Base-by-base conservation (phyloP, 148 eudicot species). In the Drosera capensis region DNA sequence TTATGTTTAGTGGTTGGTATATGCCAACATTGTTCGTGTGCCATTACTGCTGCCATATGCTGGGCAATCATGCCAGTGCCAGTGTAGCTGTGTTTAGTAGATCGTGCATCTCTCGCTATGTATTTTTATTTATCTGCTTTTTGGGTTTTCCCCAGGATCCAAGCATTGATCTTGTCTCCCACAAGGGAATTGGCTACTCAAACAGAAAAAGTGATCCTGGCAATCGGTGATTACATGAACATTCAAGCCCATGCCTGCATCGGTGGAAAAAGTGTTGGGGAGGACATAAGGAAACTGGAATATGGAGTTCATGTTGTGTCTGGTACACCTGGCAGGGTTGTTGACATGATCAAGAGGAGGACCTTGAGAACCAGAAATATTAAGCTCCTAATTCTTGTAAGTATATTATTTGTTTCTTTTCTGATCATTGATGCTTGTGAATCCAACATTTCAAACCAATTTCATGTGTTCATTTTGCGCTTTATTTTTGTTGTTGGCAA, bases 221-320 rank as follows among this genome's bases (percentile, higher is more conserved):
- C 94, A n/a, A 69, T 87, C 49, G 96, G 96, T 40, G 62, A 62
- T 48, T 70, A 56, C 52, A 79, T 87, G 48, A 87, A 68, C 52
- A 67, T 87, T 29, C 86, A 79, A 54, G 86, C 86, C 60, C 94
- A 87, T 65, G 86, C 94, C 25, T 87, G 96, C 66, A 59, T 87
- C 55, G 96, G 96, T 58, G 96, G 96, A 23, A 83, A 87, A 68
- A 87, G 94, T 52, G 86, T 87, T 23, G 96, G 94, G 7, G 96
- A 87, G 54, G 96, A 87, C 65, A 87, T 87, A 45, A 67, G 86
- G 44, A 87, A 80, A 66, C 54, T 87, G 30, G 94, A 87, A 61
- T 25, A 67, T 51, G 96, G 96, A 51, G 96, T 87, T 62, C 96
- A 87, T 20, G 90, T 87, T 36, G 94, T 87, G 55, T 87, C 96